Evolutionary conservation across 495 filamentous ascomycete genomes (phyloP).

Genomic region (Aspergillus nanangensis): DNA sequence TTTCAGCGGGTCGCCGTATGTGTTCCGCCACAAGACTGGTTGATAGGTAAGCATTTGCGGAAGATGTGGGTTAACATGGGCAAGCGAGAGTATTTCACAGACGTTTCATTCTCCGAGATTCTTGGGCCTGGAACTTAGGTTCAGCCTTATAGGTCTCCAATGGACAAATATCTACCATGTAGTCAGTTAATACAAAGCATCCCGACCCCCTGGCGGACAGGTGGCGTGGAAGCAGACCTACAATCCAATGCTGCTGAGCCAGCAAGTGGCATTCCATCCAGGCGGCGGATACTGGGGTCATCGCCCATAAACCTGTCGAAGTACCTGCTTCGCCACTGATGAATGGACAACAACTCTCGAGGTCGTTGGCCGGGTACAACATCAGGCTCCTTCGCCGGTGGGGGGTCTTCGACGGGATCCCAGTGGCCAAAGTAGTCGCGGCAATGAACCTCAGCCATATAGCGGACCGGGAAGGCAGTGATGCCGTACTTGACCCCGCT

Average conservation of each 20-base stretch:
- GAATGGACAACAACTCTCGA: slow-evolving; percentile 12
- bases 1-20: slow-evolving; percentile 2
- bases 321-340: slow-evolving; percentile 9
- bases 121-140: neutral
- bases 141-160: too few species aligned
- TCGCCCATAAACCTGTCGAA: neutral
- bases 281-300: slow-evolving; percentile 1
- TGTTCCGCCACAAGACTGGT: neutral
- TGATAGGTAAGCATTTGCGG: slow-evolving; percentile 7
- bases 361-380: slow-evolving; percentile 10
- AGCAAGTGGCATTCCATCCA: slow-evolving; percentile 9
- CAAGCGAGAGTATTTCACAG: slow-evolving; percentile 3
- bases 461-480: slow-evolving; percentile 7
- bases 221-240: slow-evolving; percentile 1
- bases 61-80: slow-evolving; percentile 3
- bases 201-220: too few species aligned
- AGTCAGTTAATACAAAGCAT: neutral
- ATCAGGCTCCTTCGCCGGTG: slow-evolving; percentile 1
- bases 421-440: slow-evolving; percentile 2
- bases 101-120: slow-evolving; percentile 5
- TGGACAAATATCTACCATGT: neutral
- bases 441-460: slow-evolving; percentile 11
- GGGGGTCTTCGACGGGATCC: slow-evolving; percentile 13
- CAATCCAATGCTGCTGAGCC: slow-evolving; percentile 12
- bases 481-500: slow-evolving; percentile 16